Evolutionary conservation across 1,284 basidiomycete species (phyloP).

Genomic region (Ganoderma boninense): DNA sequence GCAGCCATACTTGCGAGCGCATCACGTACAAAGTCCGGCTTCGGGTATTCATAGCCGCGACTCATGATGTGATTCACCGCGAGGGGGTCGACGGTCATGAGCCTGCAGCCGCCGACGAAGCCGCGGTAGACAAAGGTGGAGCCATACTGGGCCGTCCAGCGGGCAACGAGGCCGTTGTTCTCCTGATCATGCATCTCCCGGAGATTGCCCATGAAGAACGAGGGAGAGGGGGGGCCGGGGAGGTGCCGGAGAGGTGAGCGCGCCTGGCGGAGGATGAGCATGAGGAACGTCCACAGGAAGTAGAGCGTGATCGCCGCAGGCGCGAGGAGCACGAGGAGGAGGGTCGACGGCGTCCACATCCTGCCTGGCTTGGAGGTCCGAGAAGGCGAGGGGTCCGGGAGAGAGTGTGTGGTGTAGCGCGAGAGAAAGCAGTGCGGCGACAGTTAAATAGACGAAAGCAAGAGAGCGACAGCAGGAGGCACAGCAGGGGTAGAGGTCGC

Average conservation of each 20-base stretch:
- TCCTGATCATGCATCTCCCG: constrained; percentile 63
- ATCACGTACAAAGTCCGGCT: constrained; percentile 68
- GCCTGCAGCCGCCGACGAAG: constrained; percentile 59
- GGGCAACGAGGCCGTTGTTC: constrained; percentile 58
- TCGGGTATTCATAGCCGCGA: constrained; percentile 70
- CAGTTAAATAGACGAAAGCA: neutral
- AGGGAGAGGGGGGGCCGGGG: constrained; percentile 48
- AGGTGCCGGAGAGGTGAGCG: constrained; percentile 50
- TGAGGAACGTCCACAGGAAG: constrained; percentile 45
- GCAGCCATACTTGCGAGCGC: constrained; percentile 63
- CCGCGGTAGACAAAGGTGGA: constrained; percentile 63
- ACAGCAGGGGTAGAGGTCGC: constrained; percentile 8
- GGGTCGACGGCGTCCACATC: constrained; percentile 9
- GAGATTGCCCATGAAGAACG: constrained; percentile 65
- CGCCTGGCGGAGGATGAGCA: constrained; percentile 44
- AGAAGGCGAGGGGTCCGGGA: neutral
- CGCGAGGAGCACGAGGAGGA: constrained; percentile 28
- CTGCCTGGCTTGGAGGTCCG: neutral
- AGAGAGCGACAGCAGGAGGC: constrained; percentile 15
- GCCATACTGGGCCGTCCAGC: constrained; percentile 59
- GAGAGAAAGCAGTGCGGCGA: neutral
- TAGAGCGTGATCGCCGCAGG: constrained; percentile 30
- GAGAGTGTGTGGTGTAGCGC: neutral
- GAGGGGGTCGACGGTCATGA: constrained; percentile 67
- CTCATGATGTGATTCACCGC: constrained; percentile 69